Base-by-base conservation (phyloP, 371 early-diverging fungal species). In the Basidiobolus heterosporus region DNA sequence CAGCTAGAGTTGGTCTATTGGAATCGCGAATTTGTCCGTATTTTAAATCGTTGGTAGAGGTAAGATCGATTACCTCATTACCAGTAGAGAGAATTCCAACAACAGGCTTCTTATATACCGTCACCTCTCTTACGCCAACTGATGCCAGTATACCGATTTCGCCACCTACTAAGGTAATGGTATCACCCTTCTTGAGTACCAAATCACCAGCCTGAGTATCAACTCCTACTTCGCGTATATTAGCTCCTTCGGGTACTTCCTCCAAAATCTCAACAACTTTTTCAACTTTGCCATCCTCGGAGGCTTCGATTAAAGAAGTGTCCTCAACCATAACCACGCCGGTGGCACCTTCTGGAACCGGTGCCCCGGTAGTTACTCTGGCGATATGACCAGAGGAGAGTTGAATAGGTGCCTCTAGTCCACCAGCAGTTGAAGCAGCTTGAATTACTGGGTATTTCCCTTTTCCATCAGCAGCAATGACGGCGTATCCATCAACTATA, bases 281-380 rank as follows among this genome's bases (percentile, higher is more conserved):
- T 51, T 91, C 90, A 38, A 67, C 62, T 3, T 68, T 63, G 5
- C 74, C 75, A 39, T 72, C 76, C 0, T 53, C 66, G 1, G 70
- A 65, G 1, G 72, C 53, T 39, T 65, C 55, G 6, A 79, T 56
- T 9, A 91, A 59, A 41, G 59, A 55, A 0, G 95, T 91, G 47
- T 90, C 82, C 54, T 94, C 95, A 1, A 91, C 80, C 91, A 91
- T 91, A 17, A 91, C 81, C 11, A 94, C 87, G 2, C 88, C 90
- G 45, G 78, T 74, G 0, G 91, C 83, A 3, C 81, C 83, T 3
- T 58, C 61, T 0, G 91, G 91, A 0, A 94, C 58, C 36, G 84
- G 74, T 0, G 85, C 95, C 2, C 95, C 95, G 0, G 95, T 91
- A 1, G 90, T 74, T 16, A 91, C 74, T 3, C 91, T 75, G 2